These are phyloP conservation scores for Pichia sporocuriosa DNA, from an alignment of 805 yeast genomes.

Conservation along the genomic window DNA sequence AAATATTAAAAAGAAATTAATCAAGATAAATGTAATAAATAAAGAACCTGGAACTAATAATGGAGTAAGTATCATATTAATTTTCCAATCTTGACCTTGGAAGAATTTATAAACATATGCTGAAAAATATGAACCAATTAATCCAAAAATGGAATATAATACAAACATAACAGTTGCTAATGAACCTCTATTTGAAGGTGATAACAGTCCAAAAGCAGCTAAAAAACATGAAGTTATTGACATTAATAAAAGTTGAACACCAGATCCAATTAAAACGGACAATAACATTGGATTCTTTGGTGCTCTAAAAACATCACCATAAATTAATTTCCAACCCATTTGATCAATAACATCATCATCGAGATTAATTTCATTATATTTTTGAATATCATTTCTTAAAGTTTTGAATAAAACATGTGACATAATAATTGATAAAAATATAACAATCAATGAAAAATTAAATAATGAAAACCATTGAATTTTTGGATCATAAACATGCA, in stretches of 20 bases:
- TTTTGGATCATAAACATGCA: slow-evolving; percentile 85
- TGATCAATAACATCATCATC: slow-evolving; percentile 87
- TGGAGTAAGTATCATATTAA: slow-evolving; percentile 79
- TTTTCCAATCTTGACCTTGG: slow-evolving; percentile 89
- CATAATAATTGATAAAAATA: slow-evolving; percentile 69
- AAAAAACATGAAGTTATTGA: slow-evolving; percentile 62
- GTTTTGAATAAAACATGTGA: slow-evolving; percentile 74
- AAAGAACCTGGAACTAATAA: slow-evolving; percentile 74
- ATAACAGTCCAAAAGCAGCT: slow-evolving; percentile 82
- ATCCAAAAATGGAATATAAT: slow-evolving; percentile 72
- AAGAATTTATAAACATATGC: slow-evolving; percentile 80
- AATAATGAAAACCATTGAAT: slow-evolving; percentile 94
- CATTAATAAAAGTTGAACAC: slow-evolving; percentile 79
- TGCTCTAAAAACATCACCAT: slow-evolving; percentile 90
- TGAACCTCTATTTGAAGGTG: slow-evolving; percentile 94
- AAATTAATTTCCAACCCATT: slow-evolving; percentile 93
- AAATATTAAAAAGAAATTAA: slow-evolving; percentile 76
- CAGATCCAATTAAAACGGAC: slow-evolving; percentile 82
- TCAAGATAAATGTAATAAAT: slow-evolving; percentile 53
- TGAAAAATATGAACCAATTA: slow-evolving; percentile 81
- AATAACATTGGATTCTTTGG: slow-evolving; percentile 66
- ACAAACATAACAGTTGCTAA: slow-evolving; percentile 85
- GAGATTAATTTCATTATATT: slow-evolving; percentile 82
- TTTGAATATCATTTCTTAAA: slow-evolving; percentile 74
- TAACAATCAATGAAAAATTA: slow-evolving; percentile 76